These are phyloP conservation scores for Schizochytrium sp. DNA, from an alignment of 108 stramenopile species.

Conservation along the genomic window DNA sequence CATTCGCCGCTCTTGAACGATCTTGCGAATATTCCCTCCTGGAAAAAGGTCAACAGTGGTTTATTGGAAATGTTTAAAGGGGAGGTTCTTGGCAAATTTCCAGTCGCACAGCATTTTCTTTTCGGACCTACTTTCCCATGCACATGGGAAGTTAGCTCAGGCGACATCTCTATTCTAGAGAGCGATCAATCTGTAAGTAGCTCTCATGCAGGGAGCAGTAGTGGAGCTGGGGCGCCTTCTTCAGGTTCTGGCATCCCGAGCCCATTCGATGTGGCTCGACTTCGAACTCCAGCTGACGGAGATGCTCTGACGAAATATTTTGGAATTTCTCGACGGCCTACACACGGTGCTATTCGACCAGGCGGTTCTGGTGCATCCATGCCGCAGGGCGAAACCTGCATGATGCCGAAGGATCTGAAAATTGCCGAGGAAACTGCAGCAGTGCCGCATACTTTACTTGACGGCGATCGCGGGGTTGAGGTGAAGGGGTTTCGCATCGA, in stretches of 20 bases:
- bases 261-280: not conserved
- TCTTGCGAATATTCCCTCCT: slow-evolving; percentile 66
- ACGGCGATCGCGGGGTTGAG: slow-evolving; percentile 45
- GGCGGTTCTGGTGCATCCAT: not conserved
- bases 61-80: slow-evolving; percentile 64
- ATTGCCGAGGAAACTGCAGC: not conserved
- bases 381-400: not conserved
- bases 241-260: not conserved
- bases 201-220: too few relatives aligned
- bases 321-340: not conserved
- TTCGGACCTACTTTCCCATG: slow-evolving; percentile 72
- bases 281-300: slow-evolving; percentile 11
- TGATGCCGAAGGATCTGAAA: not conserved
- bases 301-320: slow-evolving; percentile 44
- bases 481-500: not conserved
- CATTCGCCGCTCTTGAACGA: slow-evolving; percentile 76
- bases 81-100: slow-evolving; percentile 75
- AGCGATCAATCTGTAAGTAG: not conserved
- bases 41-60: slow-evolving; percentile 63
- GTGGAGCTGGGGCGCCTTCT: not conserved
- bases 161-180: not conserved
- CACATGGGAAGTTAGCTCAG: slow-evolving; percentile 65
- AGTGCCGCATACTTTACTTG: not conserved
- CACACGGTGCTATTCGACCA: not conserved
- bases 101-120: slow-evolving; percentile 76